Evolutionary conservation across 108 stramenopile genomes (phyloP).

Genomic region (Aurantiochytrium sp.): DNA sequence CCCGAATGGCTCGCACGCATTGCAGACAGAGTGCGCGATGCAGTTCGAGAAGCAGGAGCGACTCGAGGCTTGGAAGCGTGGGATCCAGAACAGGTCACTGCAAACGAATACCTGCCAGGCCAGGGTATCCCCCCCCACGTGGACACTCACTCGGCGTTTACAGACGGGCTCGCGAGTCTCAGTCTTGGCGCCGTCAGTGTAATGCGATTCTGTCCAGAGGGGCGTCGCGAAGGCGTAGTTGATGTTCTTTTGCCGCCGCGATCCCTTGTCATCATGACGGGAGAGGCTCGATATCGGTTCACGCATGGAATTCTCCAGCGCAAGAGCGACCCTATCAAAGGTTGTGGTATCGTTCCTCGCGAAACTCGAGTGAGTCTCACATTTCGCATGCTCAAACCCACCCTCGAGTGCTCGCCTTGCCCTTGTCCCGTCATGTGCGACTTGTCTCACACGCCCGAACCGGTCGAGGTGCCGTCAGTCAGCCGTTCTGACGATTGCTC

Average conservation of each 20-base stretch:
- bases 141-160: background rate
- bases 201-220: background rate
- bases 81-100: background rate
- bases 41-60: background rate
- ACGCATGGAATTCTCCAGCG: background rate
- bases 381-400: background rate
- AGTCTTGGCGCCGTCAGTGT: background rate
- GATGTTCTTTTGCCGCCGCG: background rate
- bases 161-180: background rate
- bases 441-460: background rate
- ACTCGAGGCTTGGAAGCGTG: background rate
- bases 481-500: no score
- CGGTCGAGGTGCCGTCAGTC: no score
- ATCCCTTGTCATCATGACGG: background rate
- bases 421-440: background rate
- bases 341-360: background rate
- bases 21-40: background rate
- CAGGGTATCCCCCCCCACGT: conserved; percentile 5
- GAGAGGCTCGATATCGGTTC: background rate
- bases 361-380: background rate
- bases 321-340: background rate
- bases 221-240: background rate
- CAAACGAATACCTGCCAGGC: conserved; percentile 8
- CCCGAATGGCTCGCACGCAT: background rate
- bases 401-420: background rate